Base-by-base conservation (phyloP, 2,329 filamentous ascomycete species). In the Aureobasidium mangrovei region DNA sequence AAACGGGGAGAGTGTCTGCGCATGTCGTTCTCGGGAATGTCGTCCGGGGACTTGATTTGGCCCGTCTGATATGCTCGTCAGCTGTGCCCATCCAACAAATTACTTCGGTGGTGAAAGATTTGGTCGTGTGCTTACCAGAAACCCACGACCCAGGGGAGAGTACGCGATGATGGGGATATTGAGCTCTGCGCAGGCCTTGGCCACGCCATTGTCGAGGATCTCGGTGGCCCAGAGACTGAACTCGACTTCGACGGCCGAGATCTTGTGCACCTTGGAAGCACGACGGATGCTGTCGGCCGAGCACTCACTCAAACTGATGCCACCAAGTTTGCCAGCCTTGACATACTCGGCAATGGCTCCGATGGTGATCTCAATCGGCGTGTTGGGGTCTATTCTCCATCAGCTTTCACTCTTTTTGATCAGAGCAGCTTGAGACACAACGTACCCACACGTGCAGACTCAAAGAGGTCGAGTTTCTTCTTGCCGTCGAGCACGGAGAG, bases 121-220 rank as follows among this genome's bases (percentile, higher is more conserved):
- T 18, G 18, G 18, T 18, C 18, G 18, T 18, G 18, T 18, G 18
- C 18, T 18, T 18, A 18, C 18, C 53, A 83, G 61, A 69, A 81
- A 77, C 1, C 82, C 82, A 28, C 79, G 72, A 4, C 85, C 83
- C 0, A 90, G 73, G 1, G 87, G 86, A 42, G 83, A 84, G 69
- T 89, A 91, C 0, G 84, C 85, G 35, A 88, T 69, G 45, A 91
- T 71, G 0, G 85, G 83, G 57, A 91, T 88, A 44, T 75, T 71
- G 43, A 85, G 68, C 64, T 91, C 76, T 1, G 72, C 75, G 58
- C 81, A 83, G 1, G 76, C 72, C 52, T 72, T 63, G 2, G 78
- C 77, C 1, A 84, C 73, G 18, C 76, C 81, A 57, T 84, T 83
- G 18, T 76, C 65, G 4, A 83, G 65, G 43, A 81, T 76, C 28